Conservation (phyloP, 2,329 filamentous ascomycete genomes). For the Escovopsis sp. region DNA sequence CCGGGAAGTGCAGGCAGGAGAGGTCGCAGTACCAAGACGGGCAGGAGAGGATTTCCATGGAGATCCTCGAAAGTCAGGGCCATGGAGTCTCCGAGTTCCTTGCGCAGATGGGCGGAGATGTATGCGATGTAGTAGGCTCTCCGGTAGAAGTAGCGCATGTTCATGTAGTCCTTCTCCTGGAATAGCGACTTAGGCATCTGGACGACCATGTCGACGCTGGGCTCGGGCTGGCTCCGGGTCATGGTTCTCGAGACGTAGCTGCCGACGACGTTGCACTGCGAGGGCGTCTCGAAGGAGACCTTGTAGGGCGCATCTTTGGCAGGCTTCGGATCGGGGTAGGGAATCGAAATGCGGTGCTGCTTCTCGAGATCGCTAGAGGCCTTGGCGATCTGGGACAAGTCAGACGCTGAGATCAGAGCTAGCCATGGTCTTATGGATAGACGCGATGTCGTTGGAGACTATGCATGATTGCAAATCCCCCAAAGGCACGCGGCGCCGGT, state of each 20-base stretch:
- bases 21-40: constrained; percentile 39
- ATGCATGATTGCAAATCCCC: no score
- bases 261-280: constrained; percentile 72
- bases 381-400: constrained; percentile 41
- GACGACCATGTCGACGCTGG: constrained; percentile 68
- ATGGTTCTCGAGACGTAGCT: constrained; percentile 71
- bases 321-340: constrained; percentile 72
- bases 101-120: constrained; percentile 54
- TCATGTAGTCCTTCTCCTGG: constrained; percentile 87
- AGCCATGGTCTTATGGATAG: not conserved
- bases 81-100: constrained; percentile 36
- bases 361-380: constrained; percentile 53
- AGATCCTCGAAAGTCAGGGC: constrained; percentile 48
- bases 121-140: constrained; percentile 82
- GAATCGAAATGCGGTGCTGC: constrained; percentile 53
- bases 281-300: constrained; percentile 59
- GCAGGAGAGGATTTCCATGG: constrained; percentile 62
- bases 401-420: not conserved
- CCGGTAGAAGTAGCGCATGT: constrained; percentile 90
- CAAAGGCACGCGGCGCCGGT: no score
- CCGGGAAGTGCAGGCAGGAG: constrained; percentile 10
- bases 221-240: constrained; percentile 41
- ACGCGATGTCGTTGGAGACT: no score
- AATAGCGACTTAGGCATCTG: constrained; percentile 70
- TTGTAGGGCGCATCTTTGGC: constrained; percentile 66